Percentiles rank a stretch among this genome's conserved stretches.
phyloP scores from a whole-genome alignment of 805 yeast genomes.

The Kazachstania psychrophila region DNA sequence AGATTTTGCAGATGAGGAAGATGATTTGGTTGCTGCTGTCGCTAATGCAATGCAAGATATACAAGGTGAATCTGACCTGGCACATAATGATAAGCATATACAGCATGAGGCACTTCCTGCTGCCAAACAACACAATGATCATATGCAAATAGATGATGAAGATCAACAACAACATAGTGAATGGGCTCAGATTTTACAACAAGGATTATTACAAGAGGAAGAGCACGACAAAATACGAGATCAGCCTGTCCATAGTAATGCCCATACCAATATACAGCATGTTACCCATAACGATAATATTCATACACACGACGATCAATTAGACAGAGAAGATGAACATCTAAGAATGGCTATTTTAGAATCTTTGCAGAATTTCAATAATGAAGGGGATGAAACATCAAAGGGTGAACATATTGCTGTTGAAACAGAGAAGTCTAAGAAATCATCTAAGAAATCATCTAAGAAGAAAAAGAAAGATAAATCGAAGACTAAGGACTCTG shows the following conservation, averaged over 20 bases:
- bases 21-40: constrained; percentile 33
- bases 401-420: too few species aligned
- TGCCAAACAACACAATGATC: neutral
- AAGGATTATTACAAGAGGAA: constrained; percentile 17
- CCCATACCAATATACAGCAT: too few species aligned
- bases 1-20: constrained; percentile 20
- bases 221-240: constrained; percentile 6
- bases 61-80: constrained; percentile 9
- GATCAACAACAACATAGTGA: constrained; percentile 8
- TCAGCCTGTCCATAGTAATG: constrained; percentile 1
- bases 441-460: constrained; percentile 10
- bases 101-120: neutral
- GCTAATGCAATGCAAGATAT: constrained; percentile 32
- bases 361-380: constrained; percentile 14
- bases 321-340: constrained; percentile 30
- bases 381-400: constrained; percentile 10
- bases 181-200: constrained; percentile 27
- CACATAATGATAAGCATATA: neutral
- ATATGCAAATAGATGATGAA: neutral
- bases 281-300: constrained; percentile 3
- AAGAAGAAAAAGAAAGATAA: constrained; percentile 18
- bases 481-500: constrained; percentile 12
- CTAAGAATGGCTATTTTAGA: constrained; percentile 27
- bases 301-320: constrained; percentile 6
- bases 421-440: constrained; percentile 2